Percentiles rank a stretch among this genome's conserved stretches.
phyloP scores from a whole-genome alignment of 163 green algal species.

The Volvox carteri region DNA sequence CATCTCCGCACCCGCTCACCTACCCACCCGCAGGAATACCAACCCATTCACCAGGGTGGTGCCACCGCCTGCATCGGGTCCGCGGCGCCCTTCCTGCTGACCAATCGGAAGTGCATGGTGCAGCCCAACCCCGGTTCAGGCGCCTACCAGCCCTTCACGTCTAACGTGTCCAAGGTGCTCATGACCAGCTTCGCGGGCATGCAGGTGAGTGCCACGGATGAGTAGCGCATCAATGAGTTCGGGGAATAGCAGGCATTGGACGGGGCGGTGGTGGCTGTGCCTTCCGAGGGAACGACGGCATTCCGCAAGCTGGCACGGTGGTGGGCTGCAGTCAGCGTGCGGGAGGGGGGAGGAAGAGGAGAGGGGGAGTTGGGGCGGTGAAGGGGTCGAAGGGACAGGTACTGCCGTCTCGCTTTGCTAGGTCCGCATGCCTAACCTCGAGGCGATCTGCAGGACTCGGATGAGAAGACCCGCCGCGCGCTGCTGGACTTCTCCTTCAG shows the following conservation, averaged over 20 bases:
- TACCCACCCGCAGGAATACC: constrained; percentile 61
- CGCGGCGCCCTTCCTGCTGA: constrained; percentile 68
- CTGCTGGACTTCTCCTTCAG: constrained; percentile 85
- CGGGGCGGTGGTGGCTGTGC: no score
- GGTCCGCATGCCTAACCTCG: no score
- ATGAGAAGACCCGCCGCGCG: constrained; percentile 69
- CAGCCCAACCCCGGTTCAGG: background rate
- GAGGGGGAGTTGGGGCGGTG: no score
- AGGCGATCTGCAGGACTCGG: constrained; percentile 65
- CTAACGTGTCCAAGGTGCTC: constrained; percentile 52
- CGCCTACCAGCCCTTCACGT: constrained; percentile 53
- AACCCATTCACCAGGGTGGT: constrained; percentile 58
- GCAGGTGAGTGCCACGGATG: constrained; percentile 53
- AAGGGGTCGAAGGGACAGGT: no score
- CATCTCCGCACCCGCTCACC: background rate
- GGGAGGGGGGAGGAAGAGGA: no score
- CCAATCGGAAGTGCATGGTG: constrained; percentile 64
- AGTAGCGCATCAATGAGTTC: no score
- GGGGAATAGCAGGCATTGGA: no score
- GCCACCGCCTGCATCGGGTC: constrained; percentile 70
- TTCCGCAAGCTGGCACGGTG: no score
- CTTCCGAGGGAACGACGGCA: no score
- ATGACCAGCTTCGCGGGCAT: constrained; percentile 70
- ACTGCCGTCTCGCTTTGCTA: no score
- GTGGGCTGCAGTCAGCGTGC: no score